A percentile compares a stretch with the other conserved stretches of the same genome.
These are phyloP conservation scores for Oldenlandia corymbosa DNA, from an alignment of 257 asterid genomes.

Conservation along the genomic window DNA sequence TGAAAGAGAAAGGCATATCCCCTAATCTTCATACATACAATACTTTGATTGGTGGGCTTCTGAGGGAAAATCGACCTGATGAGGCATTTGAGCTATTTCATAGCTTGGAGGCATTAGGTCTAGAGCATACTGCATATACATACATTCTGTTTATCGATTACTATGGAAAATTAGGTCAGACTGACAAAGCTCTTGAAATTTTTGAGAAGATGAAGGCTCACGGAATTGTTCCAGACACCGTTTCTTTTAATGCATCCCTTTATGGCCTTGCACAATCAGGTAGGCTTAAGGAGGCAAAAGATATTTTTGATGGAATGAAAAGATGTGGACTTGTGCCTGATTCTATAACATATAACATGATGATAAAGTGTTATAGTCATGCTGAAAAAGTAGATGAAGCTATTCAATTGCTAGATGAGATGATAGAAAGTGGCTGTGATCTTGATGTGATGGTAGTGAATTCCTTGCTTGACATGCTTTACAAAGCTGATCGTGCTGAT, in stretches of 20 bases:
- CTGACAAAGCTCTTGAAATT: conserved; percentile 72
- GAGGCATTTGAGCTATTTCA: conserved; percentile 64
- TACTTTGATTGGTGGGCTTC: conserved; percentile 76
- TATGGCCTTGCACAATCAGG: conserved; percentile 73
- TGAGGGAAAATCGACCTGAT: conserved; percentile 47
- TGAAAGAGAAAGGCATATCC: conserved; percentile 53
- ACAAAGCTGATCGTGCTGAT: conserved; percentile 65
- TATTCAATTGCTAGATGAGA: conserved; percentile 55
- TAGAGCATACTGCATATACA: conserved; percentile 55
- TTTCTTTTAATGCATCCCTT: conserved; percentile 78
- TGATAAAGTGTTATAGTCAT: conserved; percentile 80
- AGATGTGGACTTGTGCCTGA: conserved; percentile 77
- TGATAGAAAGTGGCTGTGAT: conserved; percentile 58
- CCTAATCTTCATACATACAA: conserved; percentile 92
- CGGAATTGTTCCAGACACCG: conserved; percentile 78
- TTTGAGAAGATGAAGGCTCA: conserved; percentile 80
- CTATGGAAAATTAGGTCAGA: conserved; percentile 80
- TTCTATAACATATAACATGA: conserved; percentile 85
- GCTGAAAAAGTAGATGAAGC: conserved; percentile 82
- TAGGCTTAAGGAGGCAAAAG: conserved; percentile 71
- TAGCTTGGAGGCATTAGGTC: conserved; percentile 55
- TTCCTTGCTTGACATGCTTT: conserved; percentile 79
- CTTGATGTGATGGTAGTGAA: conserved; percentile 76
- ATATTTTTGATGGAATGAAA: conserved; percentile 61
- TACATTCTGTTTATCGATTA: conserved; percentile 76